phyloP scores from a whole-genome alignment of 1,284 basidiomycete species.

The Chalciporus piperatoides region DNA sequence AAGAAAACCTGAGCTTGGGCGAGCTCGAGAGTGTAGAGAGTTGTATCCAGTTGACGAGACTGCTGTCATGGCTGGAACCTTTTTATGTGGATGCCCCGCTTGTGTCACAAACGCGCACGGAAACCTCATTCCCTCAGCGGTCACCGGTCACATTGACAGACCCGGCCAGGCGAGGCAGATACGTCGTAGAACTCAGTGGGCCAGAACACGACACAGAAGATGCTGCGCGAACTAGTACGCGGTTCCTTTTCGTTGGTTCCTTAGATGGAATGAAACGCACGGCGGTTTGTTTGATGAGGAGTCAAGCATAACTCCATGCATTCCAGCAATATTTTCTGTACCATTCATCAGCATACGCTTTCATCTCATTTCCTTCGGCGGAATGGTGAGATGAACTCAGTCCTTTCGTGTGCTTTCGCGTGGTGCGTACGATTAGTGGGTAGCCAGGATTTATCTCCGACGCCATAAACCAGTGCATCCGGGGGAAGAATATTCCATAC shows the following conservation, averaged over 20 bases:
- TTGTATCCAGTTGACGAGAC: constrained; percentile 16
- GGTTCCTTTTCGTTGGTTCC: constrained; percentile 9
- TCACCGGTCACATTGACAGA: constrained; percentile 34
- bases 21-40: constrained; percentile 20
- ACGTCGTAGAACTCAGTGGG: constrained; percentile 21
- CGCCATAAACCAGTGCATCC: constrained; percentile 29
- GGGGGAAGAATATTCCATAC: constrained; percentile 17
- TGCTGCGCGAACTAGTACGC: constrained; percentile 20
- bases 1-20: constrained; percentile 12
- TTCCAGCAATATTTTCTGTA: constrained; percentile 3
- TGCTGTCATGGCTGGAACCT: constrained; percentile 18
- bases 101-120: constrained; percentile 36
- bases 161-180: constrained; percentile 39
- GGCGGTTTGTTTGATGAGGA: constrained; percentile 6
- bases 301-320: not conserved
- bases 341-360: constrained; percentile 1
- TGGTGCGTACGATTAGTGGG: constrained; percentile 14
- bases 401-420: constrained; percentile 18
- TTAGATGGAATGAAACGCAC: constrained; percentile 13
- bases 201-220: constrained; percentile 26
- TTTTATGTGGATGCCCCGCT: constrained; percentile 32
- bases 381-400: constrained; percentile 17
- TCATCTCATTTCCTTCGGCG: constrained; percentile 13
- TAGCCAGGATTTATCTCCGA: constrained; percentile 30
- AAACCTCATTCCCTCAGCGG: constrained; percentile 39